Evolutionary conservation across 2,329 filamentous ascomycete species (phyloP).

Genomic region (Calonectria hongkongensis): DNA sequence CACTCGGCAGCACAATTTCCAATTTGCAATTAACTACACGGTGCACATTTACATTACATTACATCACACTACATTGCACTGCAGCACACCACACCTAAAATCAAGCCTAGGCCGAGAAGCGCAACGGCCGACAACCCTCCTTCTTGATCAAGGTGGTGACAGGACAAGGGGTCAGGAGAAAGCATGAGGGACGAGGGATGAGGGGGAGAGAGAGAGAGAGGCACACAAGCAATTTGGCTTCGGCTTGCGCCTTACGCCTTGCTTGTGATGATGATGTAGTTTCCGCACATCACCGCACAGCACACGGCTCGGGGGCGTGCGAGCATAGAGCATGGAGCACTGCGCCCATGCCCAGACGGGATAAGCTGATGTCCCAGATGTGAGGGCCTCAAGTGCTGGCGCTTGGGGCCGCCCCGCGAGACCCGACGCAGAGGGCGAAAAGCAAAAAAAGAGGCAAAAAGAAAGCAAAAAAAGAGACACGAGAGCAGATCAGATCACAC

Average conservation of each 20-base stretch:
- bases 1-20: constrained; percentile 23
- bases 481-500: constrained; percentile 8
- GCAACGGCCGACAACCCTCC: constrained; percentile 18
- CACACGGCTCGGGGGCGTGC: neutral
- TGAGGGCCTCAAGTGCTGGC: neutral
- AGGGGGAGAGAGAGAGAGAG: neutral
- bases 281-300: neutral
- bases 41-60: neutral
- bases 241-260: neutral
- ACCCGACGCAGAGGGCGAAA: constrained; percentile 19
- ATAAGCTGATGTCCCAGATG: constrained; percentile 18
- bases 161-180: neutral
- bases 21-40: no score
- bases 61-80: neutral
- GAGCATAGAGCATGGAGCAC: neutral
- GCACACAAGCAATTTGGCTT: constrained; percentile 1
- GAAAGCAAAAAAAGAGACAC: neutral
- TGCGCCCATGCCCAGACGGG: constrained; percentile 29
- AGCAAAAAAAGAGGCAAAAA: constrained; percentile 15
- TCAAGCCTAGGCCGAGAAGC: constrained; percentile 16
- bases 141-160: constrained; percentile 21
- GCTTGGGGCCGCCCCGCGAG: constrained; percentile 18
- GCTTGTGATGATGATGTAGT: neutral
- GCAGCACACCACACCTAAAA: neutral
- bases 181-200: no score